Base-by-base conservation (phyloP, 73 alveolate species). In the Effrenium voratum region DNA sequence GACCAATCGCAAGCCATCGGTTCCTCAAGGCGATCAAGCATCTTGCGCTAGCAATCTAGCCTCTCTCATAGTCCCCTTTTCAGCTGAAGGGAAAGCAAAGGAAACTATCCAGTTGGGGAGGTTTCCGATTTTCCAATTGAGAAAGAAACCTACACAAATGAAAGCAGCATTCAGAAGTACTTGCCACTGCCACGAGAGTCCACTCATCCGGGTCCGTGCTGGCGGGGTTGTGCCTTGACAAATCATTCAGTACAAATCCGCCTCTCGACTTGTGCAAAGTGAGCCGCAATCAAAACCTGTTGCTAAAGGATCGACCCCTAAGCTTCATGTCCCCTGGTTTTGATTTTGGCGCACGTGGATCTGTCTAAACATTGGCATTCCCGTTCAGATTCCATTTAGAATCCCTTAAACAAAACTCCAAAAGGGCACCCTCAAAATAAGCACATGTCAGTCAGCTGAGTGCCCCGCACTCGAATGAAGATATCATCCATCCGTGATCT, bases 141-240 rank as follows among this genome's bases (percentile, higher is more conserved):
- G 34, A 2, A 8, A 36, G 46, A 45, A 10, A 43, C 2, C 45
- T 66, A 45, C 44, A 32, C 24, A 40, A 73, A 16, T 15, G 47
- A 40, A 16, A 47, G 59, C 63, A 77, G 55, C 66, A 32, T 15
- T 22, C 72, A 22, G 40, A 22, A 32, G 30, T 60, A 32, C 30
- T 38, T 22, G 36, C 30, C 6, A 3, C 47, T 15, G 36, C 16
- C 24, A 38, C 57, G 43, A 75, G 86, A 75, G 38, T 55, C 93
- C 93, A 85, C 50, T 85, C 81, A 40, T 85, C 93, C 13, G 93
- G 93, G 40, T 85, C 44, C 19, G 93, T 85, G 81, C 81, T 85
- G 52, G 93, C 93, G 4, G 93, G 93, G 26, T 85, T 85, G 44
- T 85, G 93, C 93, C 93, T 85, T 59, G 24, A 40, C 26, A 10